Conservation (phyloP, 805 yeast species). For the Pichia scutulata region DNA sequence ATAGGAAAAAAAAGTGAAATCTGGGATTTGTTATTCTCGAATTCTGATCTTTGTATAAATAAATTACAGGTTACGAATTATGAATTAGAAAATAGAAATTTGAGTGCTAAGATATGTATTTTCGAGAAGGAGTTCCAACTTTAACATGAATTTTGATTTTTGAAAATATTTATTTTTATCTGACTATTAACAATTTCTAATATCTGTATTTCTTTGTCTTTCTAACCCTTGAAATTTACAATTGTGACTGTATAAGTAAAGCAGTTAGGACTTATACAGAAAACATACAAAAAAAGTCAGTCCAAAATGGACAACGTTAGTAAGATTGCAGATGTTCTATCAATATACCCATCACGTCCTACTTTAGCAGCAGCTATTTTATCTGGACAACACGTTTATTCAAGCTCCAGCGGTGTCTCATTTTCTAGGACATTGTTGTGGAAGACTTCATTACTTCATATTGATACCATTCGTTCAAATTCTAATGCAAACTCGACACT, state of each 20-base stretch:
- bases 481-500: slow-evolving; percentile 9
- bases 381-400: slow-evolving; percentile 7
- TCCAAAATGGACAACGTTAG: neutral
- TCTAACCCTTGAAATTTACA: neutral
- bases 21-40: no score
- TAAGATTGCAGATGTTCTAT: neutral
- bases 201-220: neutral
- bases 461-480: slow-evolving; percentile 5
- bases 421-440: slow-evolving; percentile 18
- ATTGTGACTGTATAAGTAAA: neutral
- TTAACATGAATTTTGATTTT: neutral
- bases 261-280: neutral
- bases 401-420: slow-evolving; percentile 1
- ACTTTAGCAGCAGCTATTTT: slow-evolving; percentile 7
- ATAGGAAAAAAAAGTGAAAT: no score
- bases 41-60: no score
- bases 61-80: no score
- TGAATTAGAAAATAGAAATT: no score
- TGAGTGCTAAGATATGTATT: no score
- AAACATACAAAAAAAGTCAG: neutral
- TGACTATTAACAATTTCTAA: neutral
- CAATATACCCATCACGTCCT: slow-evolving; percentile 7
- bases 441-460: slow-evolving; percentile 14
- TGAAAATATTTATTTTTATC: neutral
- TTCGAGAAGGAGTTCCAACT: neutral